A percentile compares a stretch with the other conserved stretches of the same genome.
Evolutionary conservation across 2,329 filamentous ascomycete genomes (phyloP).

Genomic region (Cercospora brassicicola): DNA sequence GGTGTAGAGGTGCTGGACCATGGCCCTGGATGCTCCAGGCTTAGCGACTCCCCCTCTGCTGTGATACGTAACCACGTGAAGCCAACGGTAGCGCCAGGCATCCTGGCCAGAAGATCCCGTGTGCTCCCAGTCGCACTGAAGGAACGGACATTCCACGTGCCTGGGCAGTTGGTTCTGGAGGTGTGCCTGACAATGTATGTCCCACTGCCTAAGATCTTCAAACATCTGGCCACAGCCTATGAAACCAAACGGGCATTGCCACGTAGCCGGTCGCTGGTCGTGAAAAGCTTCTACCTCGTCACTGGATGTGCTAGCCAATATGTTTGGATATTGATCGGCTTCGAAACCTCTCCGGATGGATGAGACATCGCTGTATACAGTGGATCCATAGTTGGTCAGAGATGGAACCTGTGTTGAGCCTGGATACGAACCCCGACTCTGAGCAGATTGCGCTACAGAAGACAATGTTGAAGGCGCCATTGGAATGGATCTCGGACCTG

Average conservation of each 20-base stretch:
- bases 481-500: background rate
- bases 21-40: conserved; percentile 1
- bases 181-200: conserved; percentile 24
- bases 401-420: conserved; percentile 10
- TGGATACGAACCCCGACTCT: background rate
- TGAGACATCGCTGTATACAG: background rate
- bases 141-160: conserved; percentile 24
- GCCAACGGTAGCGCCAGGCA: conserved; percentile 22
- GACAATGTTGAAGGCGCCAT: conserved; percentile 9
- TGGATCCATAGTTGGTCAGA: conserved; percentile 8
- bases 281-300: background rate
- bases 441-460: conserved; percentile 3
- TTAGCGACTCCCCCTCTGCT: conserved; percentile 1
- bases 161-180: conserved; percentile 21
- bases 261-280: background rate
- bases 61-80: conserved; percentile 19
- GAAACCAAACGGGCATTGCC: conserved; percentile 26
- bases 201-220: conserved; percentile 16
- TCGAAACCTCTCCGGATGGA: background rate
- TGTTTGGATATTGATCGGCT: background rate
- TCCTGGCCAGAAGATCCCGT: conserved; percentile 12
- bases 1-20: conserved; percentile 25
- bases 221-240: conserved; percentile 22
- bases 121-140: conserved; percentile 14
- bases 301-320: background rate